Evolutionary conservation across 768 basidiomycete genomes (phyloP).

Genomic region (Amanita subjunquillea): DNA sequence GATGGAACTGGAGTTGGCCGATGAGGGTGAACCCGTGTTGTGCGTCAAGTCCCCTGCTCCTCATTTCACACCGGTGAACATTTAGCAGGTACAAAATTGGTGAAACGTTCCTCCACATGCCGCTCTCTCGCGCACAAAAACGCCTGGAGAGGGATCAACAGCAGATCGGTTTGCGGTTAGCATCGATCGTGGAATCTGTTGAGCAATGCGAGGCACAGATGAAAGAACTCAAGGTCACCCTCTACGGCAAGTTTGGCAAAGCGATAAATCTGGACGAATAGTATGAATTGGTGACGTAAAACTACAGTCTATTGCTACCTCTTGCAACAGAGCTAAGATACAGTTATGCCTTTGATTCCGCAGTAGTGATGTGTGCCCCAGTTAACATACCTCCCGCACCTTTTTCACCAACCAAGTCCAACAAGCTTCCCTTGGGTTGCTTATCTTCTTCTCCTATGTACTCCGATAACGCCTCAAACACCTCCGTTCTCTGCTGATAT

Average conservation of each 20-base stretch:
- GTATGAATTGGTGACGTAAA: neutral
- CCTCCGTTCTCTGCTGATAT: conserved; percentile 55
- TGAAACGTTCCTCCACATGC: conserved; percentile 79
- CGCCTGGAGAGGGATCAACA: conserved; percentile 64
- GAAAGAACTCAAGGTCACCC: conserved; percentile 66
- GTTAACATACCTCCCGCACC: conserved; percentile 9
- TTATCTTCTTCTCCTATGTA: conserved; percentile 57
- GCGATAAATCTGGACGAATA: conserved; percentile 90
- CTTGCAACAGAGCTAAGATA: neutral
- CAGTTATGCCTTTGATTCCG: neutral
- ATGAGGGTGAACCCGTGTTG: conserved; percentile 76
- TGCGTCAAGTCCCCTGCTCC: conserved; percentile 23
- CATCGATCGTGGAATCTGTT: conserved; percentile 35
- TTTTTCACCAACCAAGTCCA: conserved; percentile 48
- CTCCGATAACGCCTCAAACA: conserved; percentile 58
- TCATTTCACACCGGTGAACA: neutral
- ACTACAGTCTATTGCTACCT: neutral
- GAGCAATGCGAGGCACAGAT: conserved; percentile 65
- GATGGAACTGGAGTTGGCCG: conserved; percentile 81
- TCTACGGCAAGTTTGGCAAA: conserved; percentile 89
- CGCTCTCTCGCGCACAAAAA: conserved; percentile 55
- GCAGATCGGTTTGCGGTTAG: conserved; percentile 44
- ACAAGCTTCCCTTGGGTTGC: conserved; percentile 53
- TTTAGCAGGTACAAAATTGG: conserved; percentile 76
- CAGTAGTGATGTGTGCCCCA: neutral